Evolutionary conservation across 805 yeast genomes (phyloP).

Genomic region (Tetrapisispora pingtungensis): DNA sequence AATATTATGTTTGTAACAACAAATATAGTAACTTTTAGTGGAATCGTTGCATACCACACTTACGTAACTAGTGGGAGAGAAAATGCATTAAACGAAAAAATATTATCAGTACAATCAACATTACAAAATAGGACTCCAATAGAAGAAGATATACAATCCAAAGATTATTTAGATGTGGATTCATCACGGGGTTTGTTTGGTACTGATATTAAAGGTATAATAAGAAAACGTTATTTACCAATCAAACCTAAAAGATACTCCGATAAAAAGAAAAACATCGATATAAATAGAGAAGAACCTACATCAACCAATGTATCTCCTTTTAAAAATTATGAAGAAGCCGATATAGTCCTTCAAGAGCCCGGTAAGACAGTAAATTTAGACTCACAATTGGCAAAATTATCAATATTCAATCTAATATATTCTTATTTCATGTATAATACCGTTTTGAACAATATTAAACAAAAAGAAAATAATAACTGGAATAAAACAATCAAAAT

Average conservation of each 20-base stretch:
- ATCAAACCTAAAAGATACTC: not conserved
- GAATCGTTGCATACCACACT: slow-evolving; percentile 28
- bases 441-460: slow-evolving; percentile 6
- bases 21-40: slow-evolving; percentile 28
- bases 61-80: slow-evolving; percentile 6
- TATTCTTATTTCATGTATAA: slow-evolving; percentile 20
- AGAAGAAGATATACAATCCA: not conserved
- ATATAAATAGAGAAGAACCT: not conserved
- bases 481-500: not conserved
- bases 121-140: not conserved
- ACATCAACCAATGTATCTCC: slow-evolving; percentile 3
- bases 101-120: not conserved
- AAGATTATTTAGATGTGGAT: not conserved
- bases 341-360: slow-evolving; percentile 3
- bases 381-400: slow-evolving; percentile 14
- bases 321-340: slow-evolving; percentile 2
- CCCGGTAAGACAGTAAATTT: slow-evolving; percentile 7
- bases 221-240: not conserved
- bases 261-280: not conserved
- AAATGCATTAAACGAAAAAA: not conserved
- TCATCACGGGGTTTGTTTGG: not conserved
- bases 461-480: not conserved
- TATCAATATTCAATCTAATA: slow-evolving; percentile 23
- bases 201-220: not conserved
- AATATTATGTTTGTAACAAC: slow-evolving; percentile 31